Evolutionary conservation across 148 eudicot genomes (phyloP).

Genomic region (Vaccinium myrtillus): DNA sequence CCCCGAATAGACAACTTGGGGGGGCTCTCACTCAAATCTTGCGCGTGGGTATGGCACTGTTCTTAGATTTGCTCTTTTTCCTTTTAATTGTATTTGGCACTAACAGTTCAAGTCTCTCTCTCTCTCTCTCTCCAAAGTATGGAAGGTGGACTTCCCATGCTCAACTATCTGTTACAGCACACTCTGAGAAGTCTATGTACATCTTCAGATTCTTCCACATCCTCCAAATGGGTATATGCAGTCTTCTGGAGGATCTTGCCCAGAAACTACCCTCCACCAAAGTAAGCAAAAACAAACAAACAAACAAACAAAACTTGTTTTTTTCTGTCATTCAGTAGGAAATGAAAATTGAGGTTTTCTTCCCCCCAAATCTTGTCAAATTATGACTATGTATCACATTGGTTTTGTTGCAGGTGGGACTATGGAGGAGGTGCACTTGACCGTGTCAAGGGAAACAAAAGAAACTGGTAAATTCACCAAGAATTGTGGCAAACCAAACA

Average conservation of each 20-base stretch:
- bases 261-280: conserved; percentile 55
- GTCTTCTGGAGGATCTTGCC: conserved; percentile 57
- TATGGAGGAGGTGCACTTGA: conserved; percentile 46
- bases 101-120: background rate
- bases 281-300: conserved; percentile 27
- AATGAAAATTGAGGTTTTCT: background rate
- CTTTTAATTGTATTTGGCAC: conserved; percentile 16
- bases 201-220: conserved; percentile 27
- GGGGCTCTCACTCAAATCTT: background rate
- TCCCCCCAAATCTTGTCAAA: background rate
- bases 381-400: background rate
- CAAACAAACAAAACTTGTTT: background rate
- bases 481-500: background rate
- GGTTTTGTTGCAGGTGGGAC: conserved; percentile 48
- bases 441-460: conserved; percentile 44
- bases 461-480: conserved; percentile 41
- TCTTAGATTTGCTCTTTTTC: conserved; percentile 7
- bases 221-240: conserved; percentile 49
- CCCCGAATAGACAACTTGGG: background rate
- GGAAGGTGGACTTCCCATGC: conserved; percentile 52
- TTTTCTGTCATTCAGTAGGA: background rate
- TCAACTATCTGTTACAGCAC: conserved; percentile 44
- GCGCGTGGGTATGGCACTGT: background rate
- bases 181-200: conserved; percentile 44
- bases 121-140: conserved; percentile 14